Base-by-base conservation (phyloP, 106 monocot genomes). In the Dioscorea zingiberensis region DNA sequence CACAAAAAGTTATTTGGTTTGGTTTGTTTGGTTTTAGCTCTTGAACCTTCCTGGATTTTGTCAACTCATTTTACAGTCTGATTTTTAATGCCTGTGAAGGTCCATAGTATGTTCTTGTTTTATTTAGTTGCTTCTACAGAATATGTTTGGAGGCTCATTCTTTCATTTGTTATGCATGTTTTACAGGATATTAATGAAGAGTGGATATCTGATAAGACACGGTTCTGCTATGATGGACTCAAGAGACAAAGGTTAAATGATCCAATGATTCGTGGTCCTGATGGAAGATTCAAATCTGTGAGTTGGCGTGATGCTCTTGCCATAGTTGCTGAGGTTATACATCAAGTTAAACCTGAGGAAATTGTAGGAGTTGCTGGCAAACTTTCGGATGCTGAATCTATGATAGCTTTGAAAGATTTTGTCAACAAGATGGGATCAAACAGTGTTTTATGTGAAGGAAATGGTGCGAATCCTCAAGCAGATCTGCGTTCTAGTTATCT, bases 161-260 rank as follows among this genome's bases (percentile, higher is more conserved):
- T 6, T 38, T 10, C 38, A 38, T 38, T 38, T 38, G 38, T 38
- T 6, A 38, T 38, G 38, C 4, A 6, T 38, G 38, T 30, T 61
- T n/a, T 83, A 48, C 77, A 98, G 98, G 93, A 98, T 61, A 93
- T 98, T 24, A 98, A 98, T 62, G 98, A 98, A 73, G 98, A 98
- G 54, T 98, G 98, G 98, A 98, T 98, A 78, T 98, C 98, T 68
- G 98, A 98, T 64, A 98, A 98, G 68, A 93, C 98, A 65, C 76
- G 98, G 18, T 98, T 98, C 76, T 98, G 78, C 69, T 98, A 98
- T 70, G 98, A 98, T 78, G 98, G 98, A 1, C 74, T 98, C 55
- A 98, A 98, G 63, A 86, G 98, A 56, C 98, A 98, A 64, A 86
- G 98, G 68, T 69, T 98, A 49, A 98, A 98, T 65, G 98, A 98